Evolutionary conservation across 2,329 filamentous ascomycete genomes (phyloP), one percentile per base, ranked within the genome.

Genomic region (Sordariomycetes sp.): DNA sequence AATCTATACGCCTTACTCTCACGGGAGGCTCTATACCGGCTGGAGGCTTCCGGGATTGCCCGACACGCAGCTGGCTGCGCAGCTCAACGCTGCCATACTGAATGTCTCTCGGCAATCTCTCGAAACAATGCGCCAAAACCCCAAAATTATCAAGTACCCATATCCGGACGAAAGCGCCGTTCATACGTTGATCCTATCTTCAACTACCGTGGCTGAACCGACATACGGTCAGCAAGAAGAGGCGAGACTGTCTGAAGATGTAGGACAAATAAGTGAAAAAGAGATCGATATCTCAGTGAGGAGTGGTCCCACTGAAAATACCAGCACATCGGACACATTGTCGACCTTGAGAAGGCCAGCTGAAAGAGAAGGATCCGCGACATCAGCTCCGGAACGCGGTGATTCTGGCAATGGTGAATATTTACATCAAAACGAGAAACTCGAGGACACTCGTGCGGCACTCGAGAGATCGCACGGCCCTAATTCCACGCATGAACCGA

Each of bases 1-100:
- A 48, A 72, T 74, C 45, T 60, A 72, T 51, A 70, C 70, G 1
- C 71, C 74, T 2, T 66, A 65, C 48, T 70, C 66, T 2, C 75
- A 79, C 60, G 72, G 74, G 2, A 69, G 59, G 42, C 58, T 80
- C 1, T 78, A 79, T 61, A 63, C 68, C 0, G 65, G 66, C 7
- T 80, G 76, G 76, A 66, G 70, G 13, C 60, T 78, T 2, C 75
- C 75, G 1, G 52, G 59, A 2, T 55, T 65, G 10, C 17, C 1
- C 1, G 51, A 32, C 17, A 15, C 17, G 12, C 24, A 52, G 24
- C n/a, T 52, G 24, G 51, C 51, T 5, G 2, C 2, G 13, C 51
- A 17, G 25, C 20, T 52, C 28, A 52, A 52, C 51, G 2, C 17
- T n/a, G 28, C 24, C 3, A 24, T 52, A 2, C 17, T 10, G 51